Base-by-base conservation (phyloP, 1,284 basidiomycete genomes). In the Neonothopanus nambi region DNA sequence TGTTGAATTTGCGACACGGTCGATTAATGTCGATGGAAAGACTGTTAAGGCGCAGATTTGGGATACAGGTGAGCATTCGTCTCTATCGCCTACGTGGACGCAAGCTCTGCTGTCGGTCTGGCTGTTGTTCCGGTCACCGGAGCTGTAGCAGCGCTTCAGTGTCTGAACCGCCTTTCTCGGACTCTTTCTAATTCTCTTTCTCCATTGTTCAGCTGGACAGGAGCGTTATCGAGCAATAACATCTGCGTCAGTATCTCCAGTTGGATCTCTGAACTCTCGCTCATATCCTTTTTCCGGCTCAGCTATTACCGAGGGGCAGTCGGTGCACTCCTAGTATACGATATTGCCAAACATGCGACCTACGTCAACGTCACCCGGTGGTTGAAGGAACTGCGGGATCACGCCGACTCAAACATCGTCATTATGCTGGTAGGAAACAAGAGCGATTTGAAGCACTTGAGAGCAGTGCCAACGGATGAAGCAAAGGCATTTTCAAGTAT, bases 221-320 rank as follows among this genome's bases (percentile, higher is more conserved):
- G 96, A 98, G 75, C 91, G 96, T 65, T 99, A 99, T 79, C 89
- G 96, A 58, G 96, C 97, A 56, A 99, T 99, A 73, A 99, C 96
- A 48, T 96, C 96, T 64, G 93, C 93, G 90, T 93, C 54, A 73
- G 89, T 79, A 33, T 21, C 30, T 5, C 26, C 11, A 28, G 26
- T 28, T 9, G 46, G 15, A 35, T 12, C 23, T 44, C 3, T 15
- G 15, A 24, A 40, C 51, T 33, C 38, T 47, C 35, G 24, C 50
- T 43, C 46, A 45, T 18, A 36, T 36, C 35, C 24, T 50, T 42
- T 43, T 21, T 13, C 39, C 42, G 7, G 45, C 13, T 28, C 64
- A 95, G 92, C 35, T 99, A 99, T 79, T 99, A 99, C 78, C 94
- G 97, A 57, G 96, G 96, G 52, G 97, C 96, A 13, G 96, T 98